Base-by-base conservation (phyloP, 2,329 filamentous ascomycete species). In the Lachnellula willkommii region DNA sequence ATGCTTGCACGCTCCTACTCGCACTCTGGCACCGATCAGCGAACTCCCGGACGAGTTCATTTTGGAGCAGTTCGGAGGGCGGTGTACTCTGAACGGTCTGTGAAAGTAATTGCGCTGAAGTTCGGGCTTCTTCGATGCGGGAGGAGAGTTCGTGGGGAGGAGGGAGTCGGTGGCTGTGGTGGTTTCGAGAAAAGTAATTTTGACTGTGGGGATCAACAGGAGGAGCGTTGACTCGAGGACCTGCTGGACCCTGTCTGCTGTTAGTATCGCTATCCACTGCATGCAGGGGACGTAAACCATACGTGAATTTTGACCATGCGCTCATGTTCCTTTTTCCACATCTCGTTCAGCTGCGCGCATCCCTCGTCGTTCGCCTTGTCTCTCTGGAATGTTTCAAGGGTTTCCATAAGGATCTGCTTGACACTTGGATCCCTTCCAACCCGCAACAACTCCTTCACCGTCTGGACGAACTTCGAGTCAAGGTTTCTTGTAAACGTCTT, bases 41-140 rank as follows among this genome's bases (percentile, higher is more conserved):
- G 69, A 99, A 97, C 74, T 99, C 94, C 69, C 87, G 88, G 70
- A 96, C 85, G 52, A 99, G 79, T n/a, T 96, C 93, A 67, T 95
- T 93, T 53, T 78, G 73, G 20, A 91, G 78, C 24, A 96, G 76
- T 68, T 96, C 91, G 14, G 79, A 74, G 0, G 87, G 79, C 0
- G 90, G 84, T 0, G 92, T 96, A 55, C 89, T 92, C 72, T 93
- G 89, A 17, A 96, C 85, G 6, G 96, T 86, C 72, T 99, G 93
- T 52, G 90, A 82, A n/a, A 99, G 82, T 5, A 99, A 83, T 70
- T 92, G 93, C 6, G 93, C 92, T 3, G 91, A 95, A 2, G 90
- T 96, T 60, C 83, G 83, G 8, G 93, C 92, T 75, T 99, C 94
- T 70, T 96, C 89, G 40, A 99, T 82, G 46, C 94, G 83, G 56